Evolutionary conservation across 2,329 filamentous ascomycete species (phyloP), one percentile per base, ranked within the genome.

Genomic region (Fusarium sp.): DNA sequence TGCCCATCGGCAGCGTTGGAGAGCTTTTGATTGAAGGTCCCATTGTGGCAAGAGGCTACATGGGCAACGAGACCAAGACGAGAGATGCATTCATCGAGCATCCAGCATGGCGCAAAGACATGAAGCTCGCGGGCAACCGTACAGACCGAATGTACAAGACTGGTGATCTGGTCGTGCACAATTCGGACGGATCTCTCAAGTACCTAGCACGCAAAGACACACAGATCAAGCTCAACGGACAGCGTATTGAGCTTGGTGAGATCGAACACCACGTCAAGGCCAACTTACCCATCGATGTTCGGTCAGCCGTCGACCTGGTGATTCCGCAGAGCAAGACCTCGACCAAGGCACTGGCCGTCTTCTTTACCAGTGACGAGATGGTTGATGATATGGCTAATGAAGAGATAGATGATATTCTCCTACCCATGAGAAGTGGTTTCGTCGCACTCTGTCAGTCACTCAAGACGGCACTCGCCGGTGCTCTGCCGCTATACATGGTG

Each of bases 221-320:
- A 0, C 85, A 88, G 67, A 78, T 88, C 42, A 88, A 88, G 69
- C 73, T 88, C 6, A 79, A 81, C 10, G 88, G 88, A 10, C 86
- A 82, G 54, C 74, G 85, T 29, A 77, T 86, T 38, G 88, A 85
- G 72, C 76, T 84, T 4, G 69, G 62, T 0, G 75, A 76, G 15
- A 78, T 83, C 10, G 80, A 82, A 55, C 75, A 78, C 51, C 75
- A 81, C 53, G 77, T 81, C 62, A 70, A 73, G 5, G 68, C 69
- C 12, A 76, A 77, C 25, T 68, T 85, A 13, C 77, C 80, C 1
- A 57, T 72, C 0, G 71, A 74, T 6, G 74, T 77, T 9, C 77
- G 76, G 36, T 78, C 82, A 1, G 78, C 76, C 0, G 79, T 80
- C 3, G 83, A 85, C 50, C 74, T 83, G 45, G 80, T 83, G 39